These are phyloP conservation scores for Xylaria sp. DNA, from an alignment of 495 filamentous ascomycete species.

Conservation along the genomic window DNA sequence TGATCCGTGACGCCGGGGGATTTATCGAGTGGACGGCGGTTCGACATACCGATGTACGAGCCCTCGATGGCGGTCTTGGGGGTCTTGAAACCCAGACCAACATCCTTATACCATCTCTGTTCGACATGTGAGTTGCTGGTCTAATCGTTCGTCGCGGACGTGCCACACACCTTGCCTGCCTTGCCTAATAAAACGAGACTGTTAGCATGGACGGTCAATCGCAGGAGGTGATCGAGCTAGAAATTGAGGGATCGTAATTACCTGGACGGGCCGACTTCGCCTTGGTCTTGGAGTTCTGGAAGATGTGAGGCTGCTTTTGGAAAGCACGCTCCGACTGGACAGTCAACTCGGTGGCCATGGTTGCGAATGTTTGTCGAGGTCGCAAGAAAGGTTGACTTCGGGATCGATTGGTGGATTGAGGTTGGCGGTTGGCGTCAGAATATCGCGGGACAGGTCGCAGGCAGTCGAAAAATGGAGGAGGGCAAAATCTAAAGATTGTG, in stretches of 20 bases:
- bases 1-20: not conserved
- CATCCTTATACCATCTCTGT: constrained; percentile 99
- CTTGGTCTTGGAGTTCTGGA: constrained; percentile 92
- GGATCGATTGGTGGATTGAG: constrained; percentile 34
- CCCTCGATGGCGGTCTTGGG: constrained; percentile 98
- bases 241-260: too few species aligned
- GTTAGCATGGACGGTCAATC: constrained; percentile 9
- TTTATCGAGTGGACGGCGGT: constrained; percentile 21
- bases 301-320: constrained; percentile 99
- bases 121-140: constrained; percentile 50
- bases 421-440: constrained; percentile 33
- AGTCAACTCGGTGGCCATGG: constrained; percentile 97
- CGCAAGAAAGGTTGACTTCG: constrained; percentile 43
- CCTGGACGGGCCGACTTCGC: constrained; percentile 76
- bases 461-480: constrained; percentile 39
- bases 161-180: constrained; percentile 67
- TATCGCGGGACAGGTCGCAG: constrained; percentile 32
- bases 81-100: constrained; percentile 97
- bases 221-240: not conserved
- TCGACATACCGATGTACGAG: constrained; percentile 92
- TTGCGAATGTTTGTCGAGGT: constrained; percentile 63
- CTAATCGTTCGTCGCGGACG: constrained; percentile 23
- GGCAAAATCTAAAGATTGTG: constrained; percentile 40
- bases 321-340: constrained; percentile 98
- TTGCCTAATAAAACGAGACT: constrained; percentile 43